Base-by-base conservation (phyloP, 2,329 filamentous ascomycete genomes). In the Colletotrichum truncatum region DNA sequence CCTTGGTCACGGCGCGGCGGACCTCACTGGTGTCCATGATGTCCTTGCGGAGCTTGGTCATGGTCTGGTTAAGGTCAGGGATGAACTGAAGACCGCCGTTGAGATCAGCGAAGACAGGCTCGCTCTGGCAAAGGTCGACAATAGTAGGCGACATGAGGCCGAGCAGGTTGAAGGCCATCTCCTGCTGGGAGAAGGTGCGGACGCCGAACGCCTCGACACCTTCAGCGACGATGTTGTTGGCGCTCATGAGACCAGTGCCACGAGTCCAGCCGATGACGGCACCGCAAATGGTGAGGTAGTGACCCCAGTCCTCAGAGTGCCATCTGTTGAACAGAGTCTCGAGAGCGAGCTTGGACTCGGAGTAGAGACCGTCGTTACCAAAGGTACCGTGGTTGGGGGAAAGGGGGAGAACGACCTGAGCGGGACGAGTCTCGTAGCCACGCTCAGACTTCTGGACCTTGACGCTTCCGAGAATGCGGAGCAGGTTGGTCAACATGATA, bases 311-410 rank as follows among this genome's bases (percentile, higher is more conserved):
- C 83, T 99, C 96, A 0, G 96, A 97, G 80, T 97, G 92, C 96
- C 96, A 99, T 72, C 96, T 89, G 83, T 97, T 98, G 88, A 99
- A 98, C 36, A 99, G 88, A 4, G 96, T 98, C 85, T 99, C 96
- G 8, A 99, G 87, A 43, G 91, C 96, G 64, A 99, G 90, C 84
- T 99, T 99, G 49, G 96, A 98, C 82, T 99, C 96, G 6, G 96
- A 97, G 83, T 99, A 99, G 51, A 99, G 88, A 82, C 96, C 96
- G 73, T 99, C 96, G 76, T 93, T 98, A 75, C 96, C 96, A 73
- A 99, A 99, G 30, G 95, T 99, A 70, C 96, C 96, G 81, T 99
- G 97, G 83, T 99, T 99, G 65, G 96, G 96, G 3, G 96, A 99
- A 8, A 99, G 85, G 48, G 96, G 96, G 25, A 99, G 87, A 67